Base-by-base conservation (phyloP, 257 asterid species). In the Penstemon eatonii region DNA sequence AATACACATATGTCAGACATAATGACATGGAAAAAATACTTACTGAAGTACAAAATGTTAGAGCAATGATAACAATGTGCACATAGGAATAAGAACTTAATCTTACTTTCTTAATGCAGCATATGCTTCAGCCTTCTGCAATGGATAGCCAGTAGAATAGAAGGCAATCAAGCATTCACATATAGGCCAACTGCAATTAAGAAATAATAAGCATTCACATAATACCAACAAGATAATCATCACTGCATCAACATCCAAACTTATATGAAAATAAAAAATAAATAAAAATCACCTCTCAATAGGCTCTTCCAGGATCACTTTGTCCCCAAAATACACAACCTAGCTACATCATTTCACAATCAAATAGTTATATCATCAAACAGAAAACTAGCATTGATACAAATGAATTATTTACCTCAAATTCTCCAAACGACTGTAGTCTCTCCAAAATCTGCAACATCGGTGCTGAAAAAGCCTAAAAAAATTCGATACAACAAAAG, bases 101-200 rank as follows among this genome's bases (percentile, higher is more conserved):
- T 64, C 89, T 69, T 85, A 93, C 99, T 85, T 93, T 80, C 99
- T 93, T 53, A 87, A 78, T 66, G 85, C 84, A 45, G 99, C 88
- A 78, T 93, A 90, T 47, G 94, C 96, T 81, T 88, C 96, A 61
- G 93, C 99, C 85, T 87, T 90, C 77, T 87, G 68, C 75, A 93
- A 74, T n/a, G 97, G 97, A 76, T 86, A 93, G 42, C 95, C 95
- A 57, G 82, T 70, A 42, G 96, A 93, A 65, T 93, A 78, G 86
- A 93, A 93, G 57, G 97, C 99, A 81, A 93, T 87, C 83, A 93
- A 82, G 73, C 97, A 93, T 69, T 93, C 97, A 69, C 99, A 93
- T 67, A 89, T 76, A 11, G 96, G 97, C 97, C 99, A 93, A 60
- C 99, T 93, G 84, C 79, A 78, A 73, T 62, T 37, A 43, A 46